These are phyloP conservation scores for Podaxis sp. DNA, from an alignment of 768 basidiomycete genomes.

Conservation along the genomic window DNA sequence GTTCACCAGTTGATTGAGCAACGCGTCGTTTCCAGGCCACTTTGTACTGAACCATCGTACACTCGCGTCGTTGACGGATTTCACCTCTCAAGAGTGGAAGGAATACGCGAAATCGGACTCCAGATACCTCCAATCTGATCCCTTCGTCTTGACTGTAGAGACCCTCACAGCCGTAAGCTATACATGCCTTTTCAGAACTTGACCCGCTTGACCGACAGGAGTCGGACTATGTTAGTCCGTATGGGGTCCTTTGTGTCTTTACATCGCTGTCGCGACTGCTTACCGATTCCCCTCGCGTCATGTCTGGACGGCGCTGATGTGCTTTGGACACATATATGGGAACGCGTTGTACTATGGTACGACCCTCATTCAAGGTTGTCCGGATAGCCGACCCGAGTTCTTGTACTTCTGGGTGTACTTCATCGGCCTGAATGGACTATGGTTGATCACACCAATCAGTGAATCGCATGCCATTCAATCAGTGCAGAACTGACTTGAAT, in stretches of 20 bases:
- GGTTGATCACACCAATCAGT: slow-evolving; percentile 17
- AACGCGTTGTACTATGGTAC: slow-evolving; percentile 16
- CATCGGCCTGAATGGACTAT: slow-evolving; percentile 16
- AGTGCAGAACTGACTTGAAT: not conserved
- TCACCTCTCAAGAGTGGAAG: slow-evolving; percentile 19
- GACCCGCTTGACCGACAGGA: not conserved
- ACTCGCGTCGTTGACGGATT: slow-evolving; percentile 8
- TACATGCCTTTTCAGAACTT: not conserved
- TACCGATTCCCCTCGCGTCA: slow-evolving; percentile 14
- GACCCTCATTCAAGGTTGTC: slow-evolving; percentile 15
- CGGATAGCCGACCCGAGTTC: slow-evolving; percentile 15
- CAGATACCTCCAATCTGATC: slow-evolving; percentile 17
- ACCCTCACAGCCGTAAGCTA: slow-evolving; percentile 13
- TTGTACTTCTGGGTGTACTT: slow-evolving; percentile 21
- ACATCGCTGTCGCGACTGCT: slow-evolving; percentile 13
- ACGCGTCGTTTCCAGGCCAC: slow-evolving; percentile 10
- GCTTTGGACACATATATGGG: slow-evolving; percentile 17
- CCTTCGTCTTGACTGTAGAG: slow-evolving; percentile 13
- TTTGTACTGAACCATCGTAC: slow-evolving; percentile 15
- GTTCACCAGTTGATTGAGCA: not conserved
- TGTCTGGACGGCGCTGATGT: slow-evolving; percentile 12
- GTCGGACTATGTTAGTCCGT: not conserved
- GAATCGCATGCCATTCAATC: not conserved
- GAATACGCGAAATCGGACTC: slow-evolving; percentile 19
- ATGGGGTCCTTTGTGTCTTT: slow-evolving; percentile 18